These are phyloP conservation scores for Mucor saturninus DNA, from an alignment of 371 early-diverging fungal species.

Conservation along the genomic window DNA sequence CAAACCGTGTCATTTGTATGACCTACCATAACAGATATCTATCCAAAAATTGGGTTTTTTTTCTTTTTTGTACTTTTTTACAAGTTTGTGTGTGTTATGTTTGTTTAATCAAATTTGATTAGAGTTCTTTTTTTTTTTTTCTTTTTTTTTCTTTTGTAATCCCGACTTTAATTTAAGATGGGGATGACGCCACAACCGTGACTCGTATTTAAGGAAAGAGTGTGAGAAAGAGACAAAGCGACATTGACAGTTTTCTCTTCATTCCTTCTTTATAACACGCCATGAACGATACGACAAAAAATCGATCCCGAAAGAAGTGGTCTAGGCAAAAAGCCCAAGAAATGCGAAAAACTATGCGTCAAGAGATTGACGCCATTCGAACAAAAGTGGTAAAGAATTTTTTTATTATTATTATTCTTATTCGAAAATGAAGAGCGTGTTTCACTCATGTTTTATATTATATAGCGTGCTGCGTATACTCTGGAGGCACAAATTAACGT, in stretches of 20 bases:
- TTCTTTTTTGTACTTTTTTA: background rate
- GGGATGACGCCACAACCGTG: too few relatives aligned
- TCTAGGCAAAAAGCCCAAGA: background rate
- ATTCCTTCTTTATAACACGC: too few relatives aligned
- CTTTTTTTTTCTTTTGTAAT: background rate
- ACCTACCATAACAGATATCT: conserved; percentile 3
- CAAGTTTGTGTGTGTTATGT: background rate
- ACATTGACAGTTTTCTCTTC: too few relatives aligned
- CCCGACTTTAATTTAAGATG: too few relatives aligned
- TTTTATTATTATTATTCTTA: background rate
- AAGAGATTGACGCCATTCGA: conserved; percentile 13
- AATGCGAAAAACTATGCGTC: background rate
- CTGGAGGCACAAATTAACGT: conserved; percentile 1
- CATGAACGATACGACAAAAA: background rate
- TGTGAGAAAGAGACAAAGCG: too few relatives aligned
- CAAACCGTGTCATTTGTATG: background rate
- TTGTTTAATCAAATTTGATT: background rate
- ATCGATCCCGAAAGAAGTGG: too few relatives aligned
- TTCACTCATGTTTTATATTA: background rate
- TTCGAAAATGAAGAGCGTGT: background rate
- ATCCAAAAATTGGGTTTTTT: background rate
- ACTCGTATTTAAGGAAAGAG: too few relatives aligned
- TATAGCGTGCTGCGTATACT: conserved; percentile 18
- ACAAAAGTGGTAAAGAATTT: conserved; percentile 14
- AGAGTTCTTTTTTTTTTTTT: conserved; percentile 5